phyloP scores from a whole-genome alignment of 2,329 filamentous ascomycete species.

The Penicillium sp. region DNA sequence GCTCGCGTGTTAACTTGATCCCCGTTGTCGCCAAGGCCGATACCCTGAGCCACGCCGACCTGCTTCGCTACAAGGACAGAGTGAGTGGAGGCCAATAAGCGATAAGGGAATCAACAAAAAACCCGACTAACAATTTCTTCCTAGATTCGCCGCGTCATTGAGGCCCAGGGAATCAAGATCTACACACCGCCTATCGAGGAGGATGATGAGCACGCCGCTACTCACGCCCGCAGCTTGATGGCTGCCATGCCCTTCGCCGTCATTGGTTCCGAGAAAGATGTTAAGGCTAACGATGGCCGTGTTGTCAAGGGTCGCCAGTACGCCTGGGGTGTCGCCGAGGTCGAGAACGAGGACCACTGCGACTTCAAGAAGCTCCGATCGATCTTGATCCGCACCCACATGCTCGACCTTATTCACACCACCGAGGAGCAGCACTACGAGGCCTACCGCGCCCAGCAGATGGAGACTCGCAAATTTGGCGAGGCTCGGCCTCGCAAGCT shows the following conservation, averaged over 20 bases:
- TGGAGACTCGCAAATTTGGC: conserved; percentile 99
- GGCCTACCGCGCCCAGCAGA: conserved; percentile 97
- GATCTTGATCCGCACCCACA: conserved; percentile 97
- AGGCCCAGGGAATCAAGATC: conserved; percentile 99
- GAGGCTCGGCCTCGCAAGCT: conserved; percentile 96
- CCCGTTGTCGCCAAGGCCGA: conserved; percentile 98
- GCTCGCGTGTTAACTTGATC: conserved; percentile 96
- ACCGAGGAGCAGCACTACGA: conserved; percentile 99
- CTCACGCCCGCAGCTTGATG: conserved; percentile 93
- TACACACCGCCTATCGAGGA: conserved; percentile 98
- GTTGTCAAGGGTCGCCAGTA: conserved; percentile 99
- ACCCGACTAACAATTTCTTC: conserved; percentile 1
- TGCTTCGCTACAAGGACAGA: conserved; percentile 92
- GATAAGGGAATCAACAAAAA: neutral
- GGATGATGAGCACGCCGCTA: conserved; percentile 92
- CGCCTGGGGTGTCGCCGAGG: conserved; percentile 98
- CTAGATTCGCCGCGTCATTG: conserved; percentile 90
- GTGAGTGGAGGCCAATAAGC: conserved; percentile 54
- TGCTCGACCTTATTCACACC: conserved; percentile 99
- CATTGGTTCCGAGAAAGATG: conserved; percentile 98
- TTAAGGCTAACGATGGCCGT: conserved; percentile 92
- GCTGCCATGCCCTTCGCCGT: conserved; percentile 98
- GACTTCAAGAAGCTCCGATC: conserved; percentile 99
- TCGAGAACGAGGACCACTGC: conserved; percentile 99
- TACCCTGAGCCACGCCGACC: conserved; percentile 88